Base-by-base conservation (phyloP, 2,329 filamentous ascomycete species). In the Clarireedia monteithiana region DNA sequence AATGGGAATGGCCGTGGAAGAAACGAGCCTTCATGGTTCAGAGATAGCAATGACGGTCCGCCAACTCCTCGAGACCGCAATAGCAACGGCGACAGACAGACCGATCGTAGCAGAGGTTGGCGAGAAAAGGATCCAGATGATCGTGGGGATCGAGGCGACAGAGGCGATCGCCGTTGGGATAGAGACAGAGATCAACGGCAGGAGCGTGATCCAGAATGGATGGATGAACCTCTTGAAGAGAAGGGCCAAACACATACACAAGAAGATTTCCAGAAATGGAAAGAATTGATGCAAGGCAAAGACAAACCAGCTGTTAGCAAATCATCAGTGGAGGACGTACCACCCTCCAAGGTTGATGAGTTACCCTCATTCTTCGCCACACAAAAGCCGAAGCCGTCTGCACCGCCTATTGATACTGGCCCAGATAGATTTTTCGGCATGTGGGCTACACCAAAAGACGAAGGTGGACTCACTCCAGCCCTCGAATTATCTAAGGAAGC, bases 231-330 rank as follows among this genome's bases (percentile, higher is more conserved):
- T 15, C 78, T 78, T 23, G 85, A 86, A 57, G 86, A 89, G 51
- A 83, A 86, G 64, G 75, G 80, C 38, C 82, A 86, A 64, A 81
- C 79, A 5, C 88, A 89, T 64, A 96, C 91, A 0, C 86, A 89
- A 66, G 91, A 95, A 67, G 91, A 96, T 63, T 95, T 96, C 70
- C 86, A 95, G 73, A 89, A 89, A 63, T 96, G 92, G 84, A 96
- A 96, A 78, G 89, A 95, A 64, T 81, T 80, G 61, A 95, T 95
- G 90, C 58, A 62, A 58, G 63, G 60, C 45, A 66, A 66, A 52
- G 64, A 67, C 44, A 68, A 63, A 42, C 55, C 61, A 54, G 52
- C 58, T 20, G 48, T 50, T 40, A 53, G 49, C 36, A 67, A 66
- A 50, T 58, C 64, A 12, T 58, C 67, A 38, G 63, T 66, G 10